Evolutionary conservation across 768 basidiomycete species (phyloP).

Genomic region (Lyophyllum atratum): DNA sequence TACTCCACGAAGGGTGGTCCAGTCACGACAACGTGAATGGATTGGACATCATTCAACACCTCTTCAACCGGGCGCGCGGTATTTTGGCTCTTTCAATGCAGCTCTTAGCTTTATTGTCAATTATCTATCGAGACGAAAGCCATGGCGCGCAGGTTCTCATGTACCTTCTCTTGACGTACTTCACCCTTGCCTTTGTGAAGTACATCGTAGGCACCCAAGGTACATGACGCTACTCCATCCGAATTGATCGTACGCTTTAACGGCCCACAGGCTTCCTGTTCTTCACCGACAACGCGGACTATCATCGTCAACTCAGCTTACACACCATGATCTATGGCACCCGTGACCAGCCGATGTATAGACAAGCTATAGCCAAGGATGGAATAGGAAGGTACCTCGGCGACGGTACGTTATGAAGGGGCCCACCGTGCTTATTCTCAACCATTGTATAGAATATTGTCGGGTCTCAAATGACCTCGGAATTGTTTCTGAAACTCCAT

Average conservation of each 20-base stretch:
- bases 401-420: slow-evolving; percentile 24
- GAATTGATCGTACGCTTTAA: neutral
- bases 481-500: neutral
- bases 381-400: slow-evolving; percentile 30
- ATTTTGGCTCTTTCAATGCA: slow-evolving; percentile 28
- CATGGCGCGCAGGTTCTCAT: slow-evolving; percentile 26
- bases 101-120: slow-evolving; percentile 17
- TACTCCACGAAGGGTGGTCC: slow-evolving; percentile 21
- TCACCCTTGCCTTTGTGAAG: slow-evolving; percentile 2
- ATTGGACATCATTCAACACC: slow-evolving; percentile 28
- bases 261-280: slow-evolving; percentile 37
- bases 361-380: slow-evolving; percentile 38
- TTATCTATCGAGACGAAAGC: slow-evolving; percentile 17
- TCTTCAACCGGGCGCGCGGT: slow-evolving; percentile 22
- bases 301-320: slow-evolving; percentile 37
- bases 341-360: slow-evolving; percentile 20
- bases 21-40: slow-evolving; percentile 38
- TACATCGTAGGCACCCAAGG: neutral
- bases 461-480: neutral
- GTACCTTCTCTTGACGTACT: slow-evolving; percentile 27
- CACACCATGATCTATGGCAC: slow-evolving; percentile 39
- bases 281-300: slow-evolving; percentile 37
- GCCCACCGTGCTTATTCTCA: neutral
- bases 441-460: neutral
- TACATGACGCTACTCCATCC: neutral